Evolutionary conservation across 2,329 filamentous ascomycete species (phyloP), one percentile per base, ranked within the genome.

Genomic region (Fusarium temperatum): DNA sequence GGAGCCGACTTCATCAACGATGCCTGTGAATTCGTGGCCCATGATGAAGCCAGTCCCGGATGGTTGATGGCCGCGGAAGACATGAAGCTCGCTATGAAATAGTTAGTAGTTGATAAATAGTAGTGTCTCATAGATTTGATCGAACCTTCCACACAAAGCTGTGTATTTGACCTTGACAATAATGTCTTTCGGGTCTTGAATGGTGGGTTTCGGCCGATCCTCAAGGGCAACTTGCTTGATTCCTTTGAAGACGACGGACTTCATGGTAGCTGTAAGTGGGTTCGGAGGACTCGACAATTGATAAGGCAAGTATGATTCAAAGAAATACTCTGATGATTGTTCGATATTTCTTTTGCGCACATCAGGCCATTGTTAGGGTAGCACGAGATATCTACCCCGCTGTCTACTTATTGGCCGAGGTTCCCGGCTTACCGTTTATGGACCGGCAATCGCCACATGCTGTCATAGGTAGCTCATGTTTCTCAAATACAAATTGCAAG

Each of bases 21-120:
- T 87, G 6, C 94, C 94, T 1, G 93, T 93, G 79, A 96, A 96
- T 79, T 97, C 94, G 79, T 97, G 94, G 64, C 94, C 93, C 91
- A 89, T 89, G 56, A 89, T 86, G 76, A 88, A 89, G 32, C 85
- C 87, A 0, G 91, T 89, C 1, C 82, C 85, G 10, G 90, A 91
- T n/a, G 90, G 88, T 79, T 96, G 90, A 75, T 94, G 90, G n/a
- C 94, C 94, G 38, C 94, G 91, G 82, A 91, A 97, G 60, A 93
- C 90, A 81, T 97, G 94, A 35, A 97, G 86, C 78, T 97, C 94
- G 32, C 32, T 35, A 14, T 35, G 14, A 3, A 35, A 8, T 8
- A 35, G 32, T 35, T 3, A 35, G 32, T 3, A 35, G 2, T 14
- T 35, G 12, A 15, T 3, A 35, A 35, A 15, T 35, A 15, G 32